These are phyloP conservation scores for Penicillium sp. DNA, from an alignment of 2,329 filamentous ascomycete species.

Conservation along the genomic window DNA sequence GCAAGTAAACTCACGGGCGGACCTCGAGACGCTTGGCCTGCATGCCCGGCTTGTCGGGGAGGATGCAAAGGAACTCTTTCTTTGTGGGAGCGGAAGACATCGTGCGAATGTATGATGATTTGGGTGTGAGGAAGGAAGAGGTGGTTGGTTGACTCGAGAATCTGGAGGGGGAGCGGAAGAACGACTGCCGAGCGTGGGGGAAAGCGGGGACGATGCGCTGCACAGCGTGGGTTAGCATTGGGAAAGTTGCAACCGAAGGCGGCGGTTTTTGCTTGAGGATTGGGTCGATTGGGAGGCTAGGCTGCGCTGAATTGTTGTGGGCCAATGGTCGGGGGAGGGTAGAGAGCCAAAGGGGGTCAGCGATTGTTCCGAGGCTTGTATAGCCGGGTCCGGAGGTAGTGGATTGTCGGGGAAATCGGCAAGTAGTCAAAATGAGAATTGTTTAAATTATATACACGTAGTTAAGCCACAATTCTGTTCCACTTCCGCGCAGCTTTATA, in stretches of 20 bases:
- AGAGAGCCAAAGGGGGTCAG: not conserved
- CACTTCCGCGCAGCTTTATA: not conserved
- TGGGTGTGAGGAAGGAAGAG: constrained; percentile 1
- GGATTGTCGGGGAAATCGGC: not conserved
- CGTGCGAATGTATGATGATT: constrained; percentile 11
- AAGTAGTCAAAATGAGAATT: not conserved
- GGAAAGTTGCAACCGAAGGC: not conserved
- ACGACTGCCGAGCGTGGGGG: constrained; percentile 19
- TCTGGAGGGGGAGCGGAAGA: constrained; percentile 13
- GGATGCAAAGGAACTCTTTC: constrained; percentile 66
- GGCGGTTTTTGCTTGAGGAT: not conserved
- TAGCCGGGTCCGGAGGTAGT: not conserved
- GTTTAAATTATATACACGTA: constrained; percentile 2
- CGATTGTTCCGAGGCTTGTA: not conserved
- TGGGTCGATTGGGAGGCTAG: not conserved
- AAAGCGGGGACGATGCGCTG: constrained; percentile 15
- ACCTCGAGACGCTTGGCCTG: constrained; percentile 60
- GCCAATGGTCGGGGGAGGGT: not conserved
- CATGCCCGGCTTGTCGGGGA: constrained; percentile 64
- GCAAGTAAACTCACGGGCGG: constrained; percentile 27
- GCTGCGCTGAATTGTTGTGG: not conserved
- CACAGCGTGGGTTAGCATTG: not conserved
- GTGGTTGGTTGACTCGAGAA: not conserved
- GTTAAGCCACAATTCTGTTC: not conserved
- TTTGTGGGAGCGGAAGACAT: constrained; percentile 37